Conservation (phyloP, 73 alveolate species). For the Paramecium caudatum region DNA sequence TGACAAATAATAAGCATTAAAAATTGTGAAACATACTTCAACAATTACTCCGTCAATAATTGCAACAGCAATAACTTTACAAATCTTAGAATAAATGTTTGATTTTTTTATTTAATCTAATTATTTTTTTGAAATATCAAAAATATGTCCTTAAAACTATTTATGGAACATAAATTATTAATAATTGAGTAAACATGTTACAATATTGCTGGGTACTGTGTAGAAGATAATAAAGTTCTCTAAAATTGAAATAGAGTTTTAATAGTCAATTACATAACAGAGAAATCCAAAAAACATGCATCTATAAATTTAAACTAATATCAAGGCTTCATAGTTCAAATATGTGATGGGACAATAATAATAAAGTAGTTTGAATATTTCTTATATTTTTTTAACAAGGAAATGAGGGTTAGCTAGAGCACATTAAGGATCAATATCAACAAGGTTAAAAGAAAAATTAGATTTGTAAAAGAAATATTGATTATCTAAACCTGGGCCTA, state of each 20-base stretch:
- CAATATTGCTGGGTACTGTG: slow-evolving; percentile 24
- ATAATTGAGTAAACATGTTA: background rate
- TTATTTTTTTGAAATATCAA: background rate
- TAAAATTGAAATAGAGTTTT: background rate
- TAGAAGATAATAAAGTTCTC: background rate
- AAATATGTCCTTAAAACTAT: background rate
- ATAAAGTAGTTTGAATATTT: slow-evolving; percentile 8
- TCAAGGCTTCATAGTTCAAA: background rate
- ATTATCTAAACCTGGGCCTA: slow-evolving; percentile 49
- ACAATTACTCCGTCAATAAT: background rate
- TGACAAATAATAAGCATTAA: background rate
- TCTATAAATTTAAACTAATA: background rate
- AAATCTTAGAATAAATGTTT: background rate
- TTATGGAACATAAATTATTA: background rate
- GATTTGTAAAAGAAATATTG: slow-evolving; percentile 57
- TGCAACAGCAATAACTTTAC: background rate
- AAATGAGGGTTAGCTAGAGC: slow-evolving; percentile 41
- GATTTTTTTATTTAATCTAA: background rate
- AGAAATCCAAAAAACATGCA: slow-evolving; percentile 17
- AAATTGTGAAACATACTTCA: background rate
- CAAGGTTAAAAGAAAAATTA: background rate
- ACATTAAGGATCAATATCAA: background rate
- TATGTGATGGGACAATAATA: background rate
- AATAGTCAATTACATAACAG: background rate
- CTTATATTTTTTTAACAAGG: background rate